Percentiles rank a stretch among this genome's conserved stretches.
These are phyloP conservation scores for Fusarium robinianum DNA, from an alignment of 2,329 filamentous ascomycete genomes.

Conservation along the genomic window DNA sequence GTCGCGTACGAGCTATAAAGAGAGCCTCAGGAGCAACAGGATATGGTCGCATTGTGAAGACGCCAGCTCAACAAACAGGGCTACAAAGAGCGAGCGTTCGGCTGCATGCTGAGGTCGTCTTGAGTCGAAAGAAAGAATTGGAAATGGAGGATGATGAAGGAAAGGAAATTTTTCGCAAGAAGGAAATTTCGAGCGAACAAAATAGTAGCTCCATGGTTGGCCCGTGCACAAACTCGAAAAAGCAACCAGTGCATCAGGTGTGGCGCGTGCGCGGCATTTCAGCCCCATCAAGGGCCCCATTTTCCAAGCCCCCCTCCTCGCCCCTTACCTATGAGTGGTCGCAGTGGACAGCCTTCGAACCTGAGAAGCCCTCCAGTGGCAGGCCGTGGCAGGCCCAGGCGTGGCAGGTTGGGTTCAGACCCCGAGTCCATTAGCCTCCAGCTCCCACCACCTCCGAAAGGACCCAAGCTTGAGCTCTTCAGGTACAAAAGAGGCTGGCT, in stretches of 20 bases:
- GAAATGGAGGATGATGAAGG: conserved; percentile 30
- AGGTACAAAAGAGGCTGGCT: conserved; percentile 37
- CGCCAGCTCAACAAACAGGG: not conserved
- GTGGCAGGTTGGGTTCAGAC: too few relatives aligned
- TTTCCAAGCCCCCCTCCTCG: too few relatives aligned
- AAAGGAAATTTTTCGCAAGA: conserved; percentile 27
- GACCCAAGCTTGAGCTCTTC: conserved; percentile 10
- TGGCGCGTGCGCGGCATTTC: conserved; percentile 16
- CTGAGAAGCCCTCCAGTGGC: conserved; percentile 11
- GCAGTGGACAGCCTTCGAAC: conserved; percentile 5
- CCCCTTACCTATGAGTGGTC: not conserved
- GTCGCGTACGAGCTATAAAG: not conserved
- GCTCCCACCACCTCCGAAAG: not conserved
- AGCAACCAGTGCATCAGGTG: conserved; percentile 4
- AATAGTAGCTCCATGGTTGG: conserved; percentile 25
- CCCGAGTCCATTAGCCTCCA: too few relatives aligned
- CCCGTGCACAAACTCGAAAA: conserved; percentile 23
- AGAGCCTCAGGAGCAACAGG: not conserved
- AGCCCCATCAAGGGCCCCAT: conserved; percentile 3
- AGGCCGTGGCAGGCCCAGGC: too few relatives aligned
- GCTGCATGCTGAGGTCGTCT: conserved; percentile 7
- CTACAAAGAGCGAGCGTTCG: not conserved
- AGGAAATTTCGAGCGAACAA: conserved; percentile 31
- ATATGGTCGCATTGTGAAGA: not conserved
- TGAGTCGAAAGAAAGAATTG: not conserved